Evolutionary conservation across 2,329 filamentous ascomycete genomes (phyloP).

Genomic region (Stachybotrys elegans): DNA sequence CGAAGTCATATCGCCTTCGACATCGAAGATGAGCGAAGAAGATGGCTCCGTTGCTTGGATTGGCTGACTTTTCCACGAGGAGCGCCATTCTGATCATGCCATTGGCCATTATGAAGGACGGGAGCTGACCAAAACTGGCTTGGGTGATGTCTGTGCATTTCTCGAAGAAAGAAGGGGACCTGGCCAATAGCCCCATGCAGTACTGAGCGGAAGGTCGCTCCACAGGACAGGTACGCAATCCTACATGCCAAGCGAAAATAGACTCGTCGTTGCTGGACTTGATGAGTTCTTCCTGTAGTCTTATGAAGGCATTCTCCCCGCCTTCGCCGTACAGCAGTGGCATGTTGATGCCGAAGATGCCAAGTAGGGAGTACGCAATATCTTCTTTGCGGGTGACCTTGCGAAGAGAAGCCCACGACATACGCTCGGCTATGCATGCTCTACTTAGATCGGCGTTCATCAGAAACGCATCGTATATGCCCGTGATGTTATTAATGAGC

Average conservation of each 20-base stretch:
- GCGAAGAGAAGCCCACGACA: conserved; percentile 24
- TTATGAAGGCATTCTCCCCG: conserved; percentile 18
- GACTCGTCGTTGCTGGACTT: conserved; percentile 22
- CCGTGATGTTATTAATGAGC: background rate
- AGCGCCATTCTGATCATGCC: background rate
- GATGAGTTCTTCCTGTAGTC: conserved; percentile 23
- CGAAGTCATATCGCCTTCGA: background rate
- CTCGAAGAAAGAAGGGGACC: background rate
- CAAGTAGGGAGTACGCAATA: conserved; percentile 25
- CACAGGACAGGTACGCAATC: too few species aligned
- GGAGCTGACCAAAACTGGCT: background rate
- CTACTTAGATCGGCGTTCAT: background rate
- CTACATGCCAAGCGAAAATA: conserved; percentile 20
- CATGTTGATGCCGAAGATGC: conserved; percentile 28
- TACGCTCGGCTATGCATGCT: conserved; percentile 17
- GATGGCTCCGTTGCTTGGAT: background rate
- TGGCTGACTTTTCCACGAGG: background rate
- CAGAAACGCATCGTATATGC: background rate
- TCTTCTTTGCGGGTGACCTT: conserved; percentile 23
- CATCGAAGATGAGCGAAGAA: background rate
- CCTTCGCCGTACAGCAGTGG: conserved; percentile 27
- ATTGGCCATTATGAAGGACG: background rate
- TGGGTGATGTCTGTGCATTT: background rate
- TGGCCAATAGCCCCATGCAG: background rate
- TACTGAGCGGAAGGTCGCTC: background rate